Conservation (phyloP, 345 rosid genomes). For the Syzygium jambos region DNA sequence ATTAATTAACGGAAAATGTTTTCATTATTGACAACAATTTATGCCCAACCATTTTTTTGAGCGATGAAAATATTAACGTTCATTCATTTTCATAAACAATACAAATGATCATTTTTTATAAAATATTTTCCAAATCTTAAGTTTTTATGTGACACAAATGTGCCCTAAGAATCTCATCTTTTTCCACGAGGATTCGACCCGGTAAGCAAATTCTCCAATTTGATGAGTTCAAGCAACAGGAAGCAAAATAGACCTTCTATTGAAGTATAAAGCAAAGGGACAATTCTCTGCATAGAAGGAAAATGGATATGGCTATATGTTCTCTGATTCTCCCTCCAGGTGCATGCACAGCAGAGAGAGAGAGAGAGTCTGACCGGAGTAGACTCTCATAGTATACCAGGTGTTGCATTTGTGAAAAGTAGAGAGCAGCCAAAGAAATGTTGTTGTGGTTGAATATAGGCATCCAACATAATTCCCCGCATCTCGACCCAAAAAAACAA, state of each 20-base stretch:
- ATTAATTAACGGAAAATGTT: too few relatives aligned
- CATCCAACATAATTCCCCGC: background rate
- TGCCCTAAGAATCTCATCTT: background rate
- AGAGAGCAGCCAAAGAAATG: background rate
- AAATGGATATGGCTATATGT: background rate
- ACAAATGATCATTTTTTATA: too few relatives aligned
- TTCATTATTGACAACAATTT: too few relatives aligned
- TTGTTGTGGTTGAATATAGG: background rate
- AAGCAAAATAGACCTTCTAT: background rate
- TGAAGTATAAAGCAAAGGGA: background rate
- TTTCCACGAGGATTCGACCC: background rate
- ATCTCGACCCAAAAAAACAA: background rate
- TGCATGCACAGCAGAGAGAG: background rate
- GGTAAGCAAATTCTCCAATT: background rate
- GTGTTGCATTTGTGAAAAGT: background rate
- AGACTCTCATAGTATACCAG: background rate
- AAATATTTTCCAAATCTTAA: too few relatives aligned
- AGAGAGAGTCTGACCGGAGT: background rate
- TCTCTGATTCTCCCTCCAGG: too few relatives aligned
- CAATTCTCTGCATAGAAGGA: background rate
- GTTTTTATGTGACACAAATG: too few relatives aligned
- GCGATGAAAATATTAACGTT: too few relatives aligned
- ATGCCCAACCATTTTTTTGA: too few relatives aligned
- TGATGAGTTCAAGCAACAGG: background rate
- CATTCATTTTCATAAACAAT: too few relatives aligned